Evolutionary conservation across 202 grass and related monocot genomes (phyloP).

Genomic region (Miscanthus sacchariflorus): DNA sequence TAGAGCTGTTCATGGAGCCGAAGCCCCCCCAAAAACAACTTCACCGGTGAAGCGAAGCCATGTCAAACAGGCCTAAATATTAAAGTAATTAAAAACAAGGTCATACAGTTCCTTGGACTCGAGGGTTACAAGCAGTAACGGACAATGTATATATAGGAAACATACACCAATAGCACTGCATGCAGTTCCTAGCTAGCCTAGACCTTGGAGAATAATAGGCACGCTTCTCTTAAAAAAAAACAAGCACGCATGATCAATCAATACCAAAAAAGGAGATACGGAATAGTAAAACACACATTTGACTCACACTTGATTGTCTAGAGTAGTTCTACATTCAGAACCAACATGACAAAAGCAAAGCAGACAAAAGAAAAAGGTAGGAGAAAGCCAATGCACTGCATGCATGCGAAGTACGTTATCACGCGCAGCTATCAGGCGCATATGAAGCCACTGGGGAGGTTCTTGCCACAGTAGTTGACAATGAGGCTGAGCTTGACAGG

Average conservation of each 20-base stretch:
- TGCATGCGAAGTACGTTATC: background rate
- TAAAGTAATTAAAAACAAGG: background rate
- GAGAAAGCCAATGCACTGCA: slow-evolving; percentile 11
- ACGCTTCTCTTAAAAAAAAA: background rate
- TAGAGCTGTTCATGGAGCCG: no score
- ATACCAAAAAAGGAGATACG: background rate
- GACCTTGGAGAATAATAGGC: background rate
- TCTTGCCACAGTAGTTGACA: slow-evolving; percentile 96
- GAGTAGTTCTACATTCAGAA: slow-evolving; percentile 51
- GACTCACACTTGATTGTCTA: slow-evolving; percentile 24
- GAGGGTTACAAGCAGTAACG: background rate
- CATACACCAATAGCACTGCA: background rate
- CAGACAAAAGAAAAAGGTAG: background rate
- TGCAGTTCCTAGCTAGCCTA: background rate
- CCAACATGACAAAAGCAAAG: background rate
- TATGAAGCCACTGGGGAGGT: slow-evolving; percentile 64
- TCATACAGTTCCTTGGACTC: background rate
- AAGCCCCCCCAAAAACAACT: no score
- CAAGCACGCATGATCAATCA: background rate
- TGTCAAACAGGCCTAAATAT: background rate
- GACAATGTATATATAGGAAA: background rate
- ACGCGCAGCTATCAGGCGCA: slow-evolving; percentile 47
- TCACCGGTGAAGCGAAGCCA: no score
- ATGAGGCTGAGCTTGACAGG: slow-evolving; percentile 90
- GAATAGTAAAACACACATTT: background rate